phyloP scores from a whole-genome alignment of 495 filamentous ascomycete species.

The Penicillium robsamsonii region DNA sequence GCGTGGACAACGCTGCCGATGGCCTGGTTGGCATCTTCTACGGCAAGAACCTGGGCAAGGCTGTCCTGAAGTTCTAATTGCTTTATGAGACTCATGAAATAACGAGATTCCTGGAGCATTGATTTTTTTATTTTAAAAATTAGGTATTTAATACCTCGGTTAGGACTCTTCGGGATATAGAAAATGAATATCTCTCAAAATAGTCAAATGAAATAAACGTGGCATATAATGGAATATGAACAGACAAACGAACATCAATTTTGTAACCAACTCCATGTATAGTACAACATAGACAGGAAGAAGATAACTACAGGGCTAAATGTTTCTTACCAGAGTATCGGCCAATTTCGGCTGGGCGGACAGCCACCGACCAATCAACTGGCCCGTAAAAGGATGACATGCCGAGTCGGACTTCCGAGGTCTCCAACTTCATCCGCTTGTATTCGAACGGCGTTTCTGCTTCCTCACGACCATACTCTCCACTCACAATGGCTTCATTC shows the following conservation, averaged over 20 bases:
- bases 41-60: constrained; percentile 93
- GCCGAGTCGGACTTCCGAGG: constrained; percentile 48
- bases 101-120: constrained; percentile 14
- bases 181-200: neutral
- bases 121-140: constrained; percentile 11
- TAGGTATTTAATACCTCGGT: constrained; percentile 7
- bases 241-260: neutral
- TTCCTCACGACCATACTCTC: constrained; percentile 25
- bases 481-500: constrained; percentile 44
- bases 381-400: constrained; percentile 43
- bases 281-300: constrained; percentile 4
- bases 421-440: constrained; percentile 38
- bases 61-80: constrained; percentile 68
- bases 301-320: constrained; percentile 16
- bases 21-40: constrained; percentile 83
- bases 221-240: neutral
- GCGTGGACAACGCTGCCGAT: constrained; percentile 78
- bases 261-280: neutral
- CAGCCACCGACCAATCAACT: constrained; percentile 43
- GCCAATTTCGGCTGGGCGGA: constrained; percentile 48
- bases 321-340: constrained; percentile 33
- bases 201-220: neutral
- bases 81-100: constrained; percentile 14
- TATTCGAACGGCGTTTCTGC: constrained; percentile 26
- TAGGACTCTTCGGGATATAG: constrained; percentile 3